A percentile compares a stretch with the other conserved stretches of the same genome.
Evolutionary conservation across 306 rosid genomes (phyloP).

Genomic region (Lathyrus sativus): DNA sequence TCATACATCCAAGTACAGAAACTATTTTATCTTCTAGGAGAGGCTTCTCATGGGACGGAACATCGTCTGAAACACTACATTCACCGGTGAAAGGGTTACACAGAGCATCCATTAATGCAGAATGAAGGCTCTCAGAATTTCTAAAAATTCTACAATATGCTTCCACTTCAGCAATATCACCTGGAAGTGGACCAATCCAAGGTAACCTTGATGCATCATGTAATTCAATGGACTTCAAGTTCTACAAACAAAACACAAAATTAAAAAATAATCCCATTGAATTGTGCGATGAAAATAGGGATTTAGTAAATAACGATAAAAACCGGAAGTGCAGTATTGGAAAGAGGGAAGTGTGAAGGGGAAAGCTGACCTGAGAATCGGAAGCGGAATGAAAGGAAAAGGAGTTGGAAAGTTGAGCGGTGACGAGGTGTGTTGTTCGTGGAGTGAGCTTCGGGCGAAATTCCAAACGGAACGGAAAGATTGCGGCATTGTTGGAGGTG

Average conservation of each 20-base stretch:
- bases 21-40: constrained; percentile 83
- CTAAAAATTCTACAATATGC: constrained; percentile 94
- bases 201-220: constrained; percentile 51
- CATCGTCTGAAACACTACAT: constrained; percentile 74
- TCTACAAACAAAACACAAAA: constrained; percentile 33
- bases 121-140: constrained; percentile 69
- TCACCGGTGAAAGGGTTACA: constrained; percentile 83
- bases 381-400: constrained; percentile 53
- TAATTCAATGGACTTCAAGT: constrained; percentile 49
- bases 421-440: constrained; percentile 39
- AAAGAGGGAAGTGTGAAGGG: too few species aligned
- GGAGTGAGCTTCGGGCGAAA: constrained; percentile 35
- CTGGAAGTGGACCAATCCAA: constrained; percentile 88
- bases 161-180: constrained; percentile 97
- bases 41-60: constrained; percentile 64
- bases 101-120: constrained; percentile 71
- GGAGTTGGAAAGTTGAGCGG: constrained; percentile 65
- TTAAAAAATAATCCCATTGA: background rate
- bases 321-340: too few species aligned
- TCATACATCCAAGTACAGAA: constrained; percentile 86
- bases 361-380: constrained; percentile 69
- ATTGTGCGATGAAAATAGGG: too few species aligned
- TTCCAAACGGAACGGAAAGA: constrained; percentile 45
- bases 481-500: constrained; percentile 42
- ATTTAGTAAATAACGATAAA: too few species aligned